phyloP scores from a whole-genome alignment of 164 flowering plant genomes.

The Liriodendron chinense region DNA sequence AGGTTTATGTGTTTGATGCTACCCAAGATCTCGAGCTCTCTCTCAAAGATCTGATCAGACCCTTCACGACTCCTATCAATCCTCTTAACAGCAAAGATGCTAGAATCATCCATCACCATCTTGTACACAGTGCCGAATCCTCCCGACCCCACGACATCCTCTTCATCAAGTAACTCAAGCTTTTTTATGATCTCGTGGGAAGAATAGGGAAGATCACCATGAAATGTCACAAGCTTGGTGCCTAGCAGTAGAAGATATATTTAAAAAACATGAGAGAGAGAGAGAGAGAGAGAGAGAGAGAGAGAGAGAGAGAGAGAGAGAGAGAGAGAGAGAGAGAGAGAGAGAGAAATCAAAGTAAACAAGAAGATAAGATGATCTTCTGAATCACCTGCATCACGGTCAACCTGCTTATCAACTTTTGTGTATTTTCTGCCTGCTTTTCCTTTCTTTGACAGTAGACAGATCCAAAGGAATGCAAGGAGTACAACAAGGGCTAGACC shows the following conservation, averaged over 20 bases:
- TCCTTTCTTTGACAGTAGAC: conserved; percentile 70
- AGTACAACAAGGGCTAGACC: conserved; percentile 54
- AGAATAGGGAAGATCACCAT: conserved; percentile 92
- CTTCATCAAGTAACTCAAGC: conserved; percentile 83
- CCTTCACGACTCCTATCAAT: conserved; percentile 79
- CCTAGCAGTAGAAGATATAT: conserved; percentile 33
- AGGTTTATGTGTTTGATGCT: conserved; percentile 91
- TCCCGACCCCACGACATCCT: conserved; percentile 91
- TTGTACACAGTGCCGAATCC: conserved; percentile 94
- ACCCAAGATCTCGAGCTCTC: conserved; percentile 90
- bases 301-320: not conserved
- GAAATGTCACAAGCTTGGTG: conserved; percentile 83
- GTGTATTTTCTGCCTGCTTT: conserved; percentile 65
- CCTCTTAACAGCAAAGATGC: conserved; percentile 86
- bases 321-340: not conserved
- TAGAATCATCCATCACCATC: conserved; percentile 93
- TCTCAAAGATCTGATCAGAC: conserved; percentile 78
- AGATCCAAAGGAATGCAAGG: conserved; percentile 66
- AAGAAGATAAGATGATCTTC: not conserved
- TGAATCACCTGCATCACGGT: conserved; percentile 10
- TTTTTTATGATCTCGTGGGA: conserved; percentile 83
- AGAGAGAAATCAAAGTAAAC: not conserved
- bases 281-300: not conserved
- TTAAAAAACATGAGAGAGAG: not conserved
- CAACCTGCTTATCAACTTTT: conserved; percentile 74